These are phyloP conservation scores for Myochromella boudieri DNA, from an alignment of 768 basidiomycete genomes.

Conservation along the genomic window DNA sequence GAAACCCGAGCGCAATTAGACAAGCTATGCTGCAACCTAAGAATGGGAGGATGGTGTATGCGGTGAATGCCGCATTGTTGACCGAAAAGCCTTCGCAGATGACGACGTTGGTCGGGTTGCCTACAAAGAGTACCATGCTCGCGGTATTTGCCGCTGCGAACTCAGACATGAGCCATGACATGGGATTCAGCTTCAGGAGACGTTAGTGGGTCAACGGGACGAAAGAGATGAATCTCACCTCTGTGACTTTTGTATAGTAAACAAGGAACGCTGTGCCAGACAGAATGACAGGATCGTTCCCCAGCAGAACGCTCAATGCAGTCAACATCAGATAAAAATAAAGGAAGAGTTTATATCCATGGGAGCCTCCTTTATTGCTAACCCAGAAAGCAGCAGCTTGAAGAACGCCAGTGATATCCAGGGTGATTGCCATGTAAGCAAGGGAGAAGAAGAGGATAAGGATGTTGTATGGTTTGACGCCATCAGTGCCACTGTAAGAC, in stretches of 20 bases:
- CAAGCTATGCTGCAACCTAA: constrained; percentile 65
- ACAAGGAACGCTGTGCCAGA: constrained; percentile 89
- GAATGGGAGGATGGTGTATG: constrained; percentile 82
- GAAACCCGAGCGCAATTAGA: constrained; percentile 53
- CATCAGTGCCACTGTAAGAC: constrained; percentile 38
- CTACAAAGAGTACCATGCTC: constrained; percentile 74
- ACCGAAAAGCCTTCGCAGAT: constrained; percentile 84
- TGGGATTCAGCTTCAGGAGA: constrained; percentile 42
- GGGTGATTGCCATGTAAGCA: constrained; percentile 89
- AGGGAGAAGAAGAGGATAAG: constrained; percentile 90
- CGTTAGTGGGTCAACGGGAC: constrained; percentile 1
- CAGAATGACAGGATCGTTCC: constrained; percentile 92
- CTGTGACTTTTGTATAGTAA: constrained; percentile 78
- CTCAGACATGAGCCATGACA: constrained; percentile 72
- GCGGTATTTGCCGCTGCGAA: constrained; percentile 82
- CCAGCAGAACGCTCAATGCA: constrained; percentile 73
- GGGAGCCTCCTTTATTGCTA: constrained; percentile 71
- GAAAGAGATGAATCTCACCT: constrained; percentile 18
- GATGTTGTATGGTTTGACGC: constrained; percentile 89
- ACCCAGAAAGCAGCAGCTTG: constrained; percentile 90
- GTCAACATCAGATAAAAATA: constrained; percentile 87
- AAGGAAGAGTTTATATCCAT: constrained; percentile 71
- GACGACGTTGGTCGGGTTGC: constrained; percentile 94
- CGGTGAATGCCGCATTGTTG: constrained; percentile 76
- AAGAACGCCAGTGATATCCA: constrained; percentile 78